phyloP scores from a whole-genome alignment of 768 basidiomycete genomes.

The Piloderma croceum region DNA sequence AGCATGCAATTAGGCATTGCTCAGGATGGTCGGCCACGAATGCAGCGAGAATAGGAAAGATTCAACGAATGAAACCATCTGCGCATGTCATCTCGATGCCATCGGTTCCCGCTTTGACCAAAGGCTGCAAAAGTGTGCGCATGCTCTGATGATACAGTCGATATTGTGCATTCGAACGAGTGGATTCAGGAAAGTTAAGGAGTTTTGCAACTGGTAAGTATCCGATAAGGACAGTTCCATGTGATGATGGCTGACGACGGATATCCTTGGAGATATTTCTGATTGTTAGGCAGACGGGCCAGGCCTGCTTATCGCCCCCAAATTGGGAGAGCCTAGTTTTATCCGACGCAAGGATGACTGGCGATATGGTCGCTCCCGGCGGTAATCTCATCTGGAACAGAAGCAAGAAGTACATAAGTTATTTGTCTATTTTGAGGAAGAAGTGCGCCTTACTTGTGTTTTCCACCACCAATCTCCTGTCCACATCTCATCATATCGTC shows the following conservation, averaged over 20 bases:
- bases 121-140: conserved; percentile 24
- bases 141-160: conserved; percentile 35
- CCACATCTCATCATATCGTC: conserved; percentile 17
- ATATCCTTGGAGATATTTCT: conserved; percentile 39
- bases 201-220: conserved; percentile 36
- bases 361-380: conserved; percentile 5
- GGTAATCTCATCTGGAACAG: too few species aligned
- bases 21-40: conserved; percentile 41
- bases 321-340: conserved; percentile 22
- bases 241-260: conserved; percentile 28
- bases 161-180: conserved; percentile 14
- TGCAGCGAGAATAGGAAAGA: conserved; percentile 35
- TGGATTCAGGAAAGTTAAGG: conserved; percentile 17
- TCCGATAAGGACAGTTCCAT: conserved; percentile 31
- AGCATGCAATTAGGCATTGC: conserved; percentile 32
- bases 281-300: conserved; percentile 40
- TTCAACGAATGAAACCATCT: conserved; percentile 26
- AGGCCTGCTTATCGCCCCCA: conserved; percentile 35
- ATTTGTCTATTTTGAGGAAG: too few species aligned
- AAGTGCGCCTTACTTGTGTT: conserved; percentile 17
- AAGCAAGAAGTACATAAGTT: too few species aligned
- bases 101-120: conserved; percentile 22
- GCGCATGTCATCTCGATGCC: conserved; percentile 32
- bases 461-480: conserved; percentile 22
- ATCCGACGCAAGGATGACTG: conserved; percentile 10